These are phyloP conservation scores for Ophiostoma tasmaniense DNA, from an alignment of 2,329 filamentous ascomycete genomes.

Conservation along the genomic window DNA sequence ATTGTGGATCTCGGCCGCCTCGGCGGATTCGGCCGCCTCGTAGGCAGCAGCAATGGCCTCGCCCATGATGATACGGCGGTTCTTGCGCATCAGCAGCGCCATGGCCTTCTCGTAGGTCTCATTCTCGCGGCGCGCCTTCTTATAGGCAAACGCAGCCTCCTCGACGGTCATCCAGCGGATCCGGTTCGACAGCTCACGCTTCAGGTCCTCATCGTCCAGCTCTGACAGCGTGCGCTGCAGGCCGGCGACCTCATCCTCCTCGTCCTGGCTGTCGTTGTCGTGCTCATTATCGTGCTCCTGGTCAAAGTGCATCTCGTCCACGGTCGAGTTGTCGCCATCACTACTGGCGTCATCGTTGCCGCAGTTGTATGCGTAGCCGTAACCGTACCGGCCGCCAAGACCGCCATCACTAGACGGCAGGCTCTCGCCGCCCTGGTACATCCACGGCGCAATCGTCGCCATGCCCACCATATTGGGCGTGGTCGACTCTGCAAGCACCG, in stretches of 20 bases:
- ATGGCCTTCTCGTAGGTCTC: conserved; percentile 55
- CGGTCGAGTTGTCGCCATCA: neutral
- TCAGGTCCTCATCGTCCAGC: conserved; percentile 12
- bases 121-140: conserved; percentile 47
- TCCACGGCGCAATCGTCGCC: conserved; percentile 47
- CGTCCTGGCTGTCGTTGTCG: neutral
- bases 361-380: conserved; percentile 6
- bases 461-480: conserved; percentile 33
- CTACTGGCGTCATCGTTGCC: neutral
- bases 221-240: neutral
- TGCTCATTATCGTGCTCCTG: neutral
- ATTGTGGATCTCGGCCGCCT: neutral
- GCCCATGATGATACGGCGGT: conserved; percentile 35
- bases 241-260: neutral
- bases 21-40: neutral
- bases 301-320: neutral
- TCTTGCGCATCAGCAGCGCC: conserved; percentile 51
- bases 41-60: conserved; percentile 7
- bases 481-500: conserved; percentile 23
- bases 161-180: conserved; percentile 44
- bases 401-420: conserved; percentile 11
- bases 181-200: conserved; percentile 24
- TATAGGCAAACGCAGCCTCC: conserved; percentile 51
- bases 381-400: neutral
- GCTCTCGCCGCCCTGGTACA: conserved; percentile 31